Evolutionary conservation across 1,139 yeast genomes (phyloP), one percentile per base, ranked within the genome.

Genomic region (Geotrichum fermentans): DNA sequence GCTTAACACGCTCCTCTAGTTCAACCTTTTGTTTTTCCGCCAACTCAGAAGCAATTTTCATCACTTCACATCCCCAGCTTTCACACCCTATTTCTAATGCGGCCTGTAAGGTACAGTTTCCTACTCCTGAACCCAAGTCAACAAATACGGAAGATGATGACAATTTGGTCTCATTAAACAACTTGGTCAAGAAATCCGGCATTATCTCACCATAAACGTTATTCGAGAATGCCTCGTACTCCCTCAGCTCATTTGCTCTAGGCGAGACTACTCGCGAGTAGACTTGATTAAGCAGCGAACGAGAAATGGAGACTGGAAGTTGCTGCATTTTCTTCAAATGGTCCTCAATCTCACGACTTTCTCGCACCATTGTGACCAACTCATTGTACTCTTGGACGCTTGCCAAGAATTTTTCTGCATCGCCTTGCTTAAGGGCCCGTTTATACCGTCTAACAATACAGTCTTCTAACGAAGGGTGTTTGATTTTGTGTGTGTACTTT

Each of bases 101-200:
- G 0, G 96, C 95, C 64, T 89, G 97, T 46, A 89, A 74, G 0
- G 86, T 83, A 47, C 96, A 87, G 61, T 89, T 89, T 0, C 97
- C 97, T 3, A 90, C 96, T 4, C 97, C 97, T 0, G 95, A 87
- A 0, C 97, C 97, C 35, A 90, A 71, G 65, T 86, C 97, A 54
- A 89, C 80, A 61, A 88, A 89, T 21, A 73, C 76, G 47, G 79
- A 77, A 1, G 66, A 65, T 0, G 80, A 73, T 29, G 68, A 65
- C 45, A 88, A 69, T 1, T 72, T 73, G 37, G 89, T 83, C 60
- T 85, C 78, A 2, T 77, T 71, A 57, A 84, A 80, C 1, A 86
- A 83, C 57, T 75, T 80, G 45, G 88, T 76, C 36, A 86, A 73
- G 59, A 89, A 87, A 3, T 77, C 73, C 0, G 97, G 97, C 61